Conservation (phyloP, 371 early-diverging fungal species). For the Mucor piriformis region DNA sequence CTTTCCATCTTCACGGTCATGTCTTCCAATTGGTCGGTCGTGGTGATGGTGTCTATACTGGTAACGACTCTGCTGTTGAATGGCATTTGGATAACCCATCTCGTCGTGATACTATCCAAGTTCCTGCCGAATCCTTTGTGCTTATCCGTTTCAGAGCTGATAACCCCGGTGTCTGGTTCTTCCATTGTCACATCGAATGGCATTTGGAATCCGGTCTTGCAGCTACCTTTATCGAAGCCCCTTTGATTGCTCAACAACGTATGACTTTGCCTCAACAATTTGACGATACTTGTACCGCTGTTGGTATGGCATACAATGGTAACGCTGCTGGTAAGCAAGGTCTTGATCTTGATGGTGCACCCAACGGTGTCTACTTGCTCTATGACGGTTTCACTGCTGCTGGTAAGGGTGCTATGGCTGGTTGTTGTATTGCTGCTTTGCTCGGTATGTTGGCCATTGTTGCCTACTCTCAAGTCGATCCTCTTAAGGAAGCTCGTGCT, state of each 20-base stretch:
- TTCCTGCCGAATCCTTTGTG: slow-evolving; percentile 50
- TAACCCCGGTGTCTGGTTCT: slow-evolving; percentile 63
- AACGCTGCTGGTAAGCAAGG: slow-evolving; percentile 68
- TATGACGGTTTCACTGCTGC: slow-evolving; percentile 59
- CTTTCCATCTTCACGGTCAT: slow-evolving; percentile 69
- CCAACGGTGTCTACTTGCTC: slow-evolving; percentile 53
- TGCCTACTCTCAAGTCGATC: slow-evolving; percentile 58
- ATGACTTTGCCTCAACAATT: slow-evolving; percentile 48
- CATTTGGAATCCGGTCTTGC: slow-evolving; percentile 70
- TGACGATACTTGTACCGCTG: slow-evolving; percentile 55
- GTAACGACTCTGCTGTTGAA: slow-evolving; percentile 31
- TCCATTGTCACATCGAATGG: slow-evolving; percentile 85
- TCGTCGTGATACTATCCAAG: slow-evolving; percentile 60
- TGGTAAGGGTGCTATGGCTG: slow-evolving; percentile 71
- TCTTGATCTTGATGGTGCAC: slow-evolving; percentile 58
- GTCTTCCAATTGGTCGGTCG: slow-evolving; percentile 58
- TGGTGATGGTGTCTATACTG: slow-evolving; percentile 51
- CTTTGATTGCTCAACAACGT: slow-evolving; percentile 52
- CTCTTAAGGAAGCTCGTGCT: slow-evolving; percentile 28
- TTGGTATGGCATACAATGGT: slow-evolving; percentile 56
- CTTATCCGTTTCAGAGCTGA: slow-evolving; percentile 63
- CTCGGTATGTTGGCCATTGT: slow-evolving; percentile 73
- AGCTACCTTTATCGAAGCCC: slow-evolving; percentile 70
- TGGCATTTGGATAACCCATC: slow-evolving; percentile 60
- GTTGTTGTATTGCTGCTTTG: slow-evolving; percentile 66